A percentile compares a stretch with the other conserved stretches of the same genome.
Evolutionary conservation across 2,329 filamentous ascomycete genomes (phyloP).

Genomic region (Microdochium nivale): DNA sequence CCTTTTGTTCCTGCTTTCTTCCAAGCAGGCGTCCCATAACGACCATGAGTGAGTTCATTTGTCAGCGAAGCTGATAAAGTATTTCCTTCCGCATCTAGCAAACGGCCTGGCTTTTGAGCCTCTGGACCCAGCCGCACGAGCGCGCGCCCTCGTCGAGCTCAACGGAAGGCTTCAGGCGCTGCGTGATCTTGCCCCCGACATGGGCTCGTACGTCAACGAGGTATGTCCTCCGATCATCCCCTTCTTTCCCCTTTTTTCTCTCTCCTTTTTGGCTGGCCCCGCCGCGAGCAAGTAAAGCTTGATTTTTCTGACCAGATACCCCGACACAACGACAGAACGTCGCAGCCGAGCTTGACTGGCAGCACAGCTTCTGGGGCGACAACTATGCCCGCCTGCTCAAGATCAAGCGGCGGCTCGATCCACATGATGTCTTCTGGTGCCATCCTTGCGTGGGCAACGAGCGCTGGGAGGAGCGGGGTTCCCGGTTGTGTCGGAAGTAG

Average conservation of each 20-base stretch:
- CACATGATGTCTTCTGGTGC: conserved; percentile 38
- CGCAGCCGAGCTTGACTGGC: conserved; percentile 26
- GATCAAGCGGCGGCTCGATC: conserved; percentile 39
- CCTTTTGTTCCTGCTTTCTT: background rate
- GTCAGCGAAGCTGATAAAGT: conserved; percentile 5
- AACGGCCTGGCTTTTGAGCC: conserved; percentile 17
- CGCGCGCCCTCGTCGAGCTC: conserved; percentile 15
- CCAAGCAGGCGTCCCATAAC: no score
- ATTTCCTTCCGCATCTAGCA: conserved; percentile 12
- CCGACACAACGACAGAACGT: conserved; percentile 19
- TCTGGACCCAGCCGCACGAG: conserved; percentile 20
- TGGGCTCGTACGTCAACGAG: conserved; percentile 38
- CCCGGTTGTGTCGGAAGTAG: conserved; percentile 9
- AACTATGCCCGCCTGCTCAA: conserved; percentile 34
- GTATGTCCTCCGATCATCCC: conserved; percentile 15
- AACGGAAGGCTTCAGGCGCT: conserved; percentile 23
- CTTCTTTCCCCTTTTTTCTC: background rate
- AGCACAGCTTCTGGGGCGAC: conserved; percentile 30
- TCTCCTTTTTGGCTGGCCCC: background rate
- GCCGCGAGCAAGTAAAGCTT: background rate
- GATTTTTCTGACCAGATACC: background rate
- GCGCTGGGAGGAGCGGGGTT: conserved; percentile 22
- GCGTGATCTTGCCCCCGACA: conserved; percentile 27
- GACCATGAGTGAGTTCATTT: no score
- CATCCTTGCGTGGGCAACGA: conserved; percentile 37